Conservation (phyloP, 2,329 filamentous ascomycete species). For the Aspergillus phoenicis region DNA sequence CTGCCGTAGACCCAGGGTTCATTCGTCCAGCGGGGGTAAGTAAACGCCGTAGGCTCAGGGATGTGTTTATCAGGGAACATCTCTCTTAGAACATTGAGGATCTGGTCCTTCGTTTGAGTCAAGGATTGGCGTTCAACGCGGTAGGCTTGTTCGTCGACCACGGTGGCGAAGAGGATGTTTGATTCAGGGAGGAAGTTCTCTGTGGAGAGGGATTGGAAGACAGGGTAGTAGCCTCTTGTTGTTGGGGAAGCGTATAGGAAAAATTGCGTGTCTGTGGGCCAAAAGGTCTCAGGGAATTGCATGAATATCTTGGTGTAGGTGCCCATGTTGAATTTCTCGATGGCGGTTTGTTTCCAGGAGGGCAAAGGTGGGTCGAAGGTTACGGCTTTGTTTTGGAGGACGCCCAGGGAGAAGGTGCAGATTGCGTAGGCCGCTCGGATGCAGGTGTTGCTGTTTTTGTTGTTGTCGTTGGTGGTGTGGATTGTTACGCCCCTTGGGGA, state of each 20-base stretch:
- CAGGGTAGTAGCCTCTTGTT: constrained; percentile 57
- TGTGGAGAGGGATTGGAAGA: constrained; percentile 65
- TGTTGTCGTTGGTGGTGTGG: constrained; percentile 42
- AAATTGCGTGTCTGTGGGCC: constrained; percentile 59
- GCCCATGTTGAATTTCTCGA: constrained; percentile 67
- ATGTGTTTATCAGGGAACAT: constrained; percentile 64
- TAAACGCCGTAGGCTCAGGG: constrained; percentile 62
- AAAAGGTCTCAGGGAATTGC: constrained; percentile 69
- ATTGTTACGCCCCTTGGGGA: constrained; percentile 52
- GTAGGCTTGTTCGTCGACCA: constrained; percentile 60
- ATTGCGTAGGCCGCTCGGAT: constrained; percentile 64
- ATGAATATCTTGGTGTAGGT: constrained; percentile 75
- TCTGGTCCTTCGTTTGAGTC: constrained; percentile 59
- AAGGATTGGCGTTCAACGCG: constrained; percentile 62
- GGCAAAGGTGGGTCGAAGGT: constrained; percentile 62
- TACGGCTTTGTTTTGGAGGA: constrained; percentile 64
- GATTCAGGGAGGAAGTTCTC: constrained; percentile 62
- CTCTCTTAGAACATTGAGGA: constrained; percentile 58
- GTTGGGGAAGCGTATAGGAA: constrained; percentile 56
- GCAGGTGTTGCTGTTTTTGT: constrained; percentile 56
- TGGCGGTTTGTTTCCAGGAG: constrained; percentile 64
- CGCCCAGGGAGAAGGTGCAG: constrained; percentile 68
- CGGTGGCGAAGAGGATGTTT: constrained; percentile 67
- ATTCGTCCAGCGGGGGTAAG: constrained; percentile 62
- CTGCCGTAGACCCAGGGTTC: constrained; percentile 59